These are phyloP conservation scores for Omphalotus guepiniiformis DNA, from an alignment of 768 basidiomycete species.

Conservation along the genomic window DNA sequence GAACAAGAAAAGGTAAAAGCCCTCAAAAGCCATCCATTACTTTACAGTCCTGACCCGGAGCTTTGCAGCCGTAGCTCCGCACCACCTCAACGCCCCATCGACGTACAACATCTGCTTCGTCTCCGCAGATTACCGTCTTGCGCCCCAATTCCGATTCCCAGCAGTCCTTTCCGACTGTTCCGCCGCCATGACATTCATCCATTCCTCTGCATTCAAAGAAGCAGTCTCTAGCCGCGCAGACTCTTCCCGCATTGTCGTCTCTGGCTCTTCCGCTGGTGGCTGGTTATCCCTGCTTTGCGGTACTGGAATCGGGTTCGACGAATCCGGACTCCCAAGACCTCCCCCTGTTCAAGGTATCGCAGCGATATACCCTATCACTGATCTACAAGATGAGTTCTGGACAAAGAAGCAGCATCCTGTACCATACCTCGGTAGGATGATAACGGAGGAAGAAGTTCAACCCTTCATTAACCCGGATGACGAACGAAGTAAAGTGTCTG, in stretches of 20 bases:
- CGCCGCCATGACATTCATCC: conserved; percentile 30
- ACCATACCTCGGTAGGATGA: conserved; percentile 28
- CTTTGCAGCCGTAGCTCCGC: conserved; percentile 30
- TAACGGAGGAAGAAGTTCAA: conserved; percentile 25
- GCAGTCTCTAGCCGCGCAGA: conserved; percentile 27
- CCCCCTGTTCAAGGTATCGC: conserved; percentile 26
- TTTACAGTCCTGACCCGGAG: too few relatives aligned
- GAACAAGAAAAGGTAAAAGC: conserved; percentile 22
- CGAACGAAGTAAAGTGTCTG: conserved; percentile 18
- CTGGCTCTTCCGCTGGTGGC: conserved; percentile 37
- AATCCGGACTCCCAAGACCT: conserved; percentile 27
- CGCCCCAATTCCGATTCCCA: conserved; percentile 33
- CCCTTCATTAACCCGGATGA: conserved; percentile 26
- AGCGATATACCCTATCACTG: conserved; percentile 35
- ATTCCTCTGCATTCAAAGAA: conserved; percentile 20
- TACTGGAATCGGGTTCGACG: conserved; percentile 31
- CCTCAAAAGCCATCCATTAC: background rate
- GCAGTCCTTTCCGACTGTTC: conserved; percentile 30
- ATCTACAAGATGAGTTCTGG: conserved; percentile 34
- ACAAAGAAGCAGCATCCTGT: conserved; percentile 29
- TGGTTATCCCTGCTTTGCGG: conserved; percentile 33
- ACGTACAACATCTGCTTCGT: conserved; percentile 28
- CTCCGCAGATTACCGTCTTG: conserved; percentile 33
- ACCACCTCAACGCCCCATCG: conserved; percentile 28
- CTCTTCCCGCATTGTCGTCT: conserved; percentile 25